phyloP scores from a whole-genome alignment of 2,329 filamentous ascomycete species.

The Pestalotiopsis sp. region DNA sequence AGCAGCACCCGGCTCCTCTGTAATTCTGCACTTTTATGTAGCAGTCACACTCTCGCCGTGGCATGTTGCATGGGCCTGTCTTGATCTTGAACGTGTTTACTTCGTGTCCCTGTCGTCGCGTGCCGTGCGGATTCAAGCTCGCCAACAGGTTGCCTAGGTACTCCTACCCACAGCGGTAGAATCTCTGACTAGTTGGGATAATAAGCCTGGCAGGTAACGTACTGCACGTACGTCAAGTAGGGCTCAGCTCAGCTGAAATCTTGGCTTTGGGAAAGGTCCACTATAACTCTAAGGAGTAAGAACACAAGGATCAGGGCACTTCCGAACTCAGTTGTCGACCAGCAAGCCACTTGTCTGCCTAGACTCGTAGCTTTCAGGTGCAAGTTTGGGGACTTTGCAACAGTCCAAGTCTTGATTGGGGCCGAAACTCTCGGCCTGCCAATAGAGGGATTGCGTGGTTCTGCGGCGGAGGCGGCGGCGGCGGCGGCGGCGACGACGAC shows the following conservation, averaged over 20 bases:
- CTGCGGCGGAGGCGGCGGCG: neutral
- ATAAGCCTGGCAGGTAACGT: neutral
- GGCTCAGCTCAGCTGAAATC: constrained; percentile 3
- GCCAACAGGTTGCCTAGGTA: neutral
- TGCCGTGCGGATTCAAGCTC: neutral
- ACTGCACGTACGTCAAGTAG: neutral
- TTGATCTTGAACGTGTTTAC: neutral
- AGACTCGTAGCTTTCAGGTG: neutral
- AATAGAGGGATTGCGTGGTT: neutral
- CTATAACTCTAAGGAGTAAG: neutral
- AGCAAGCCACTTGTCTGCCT: neutral
- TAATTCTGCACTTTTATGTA: too few species aligned
- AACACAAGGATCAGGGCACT: neutral
- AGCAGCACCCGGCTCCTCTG: neutral
- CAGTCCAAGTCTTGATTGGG: neutral
- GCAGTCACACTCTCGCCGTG: too few species aligned
- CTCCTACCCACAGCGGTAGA: neutral
- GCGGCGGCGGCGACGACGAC: neutral
- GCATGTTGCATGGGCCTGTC: too few species aligned
- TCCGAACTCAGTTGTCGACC: neutral
- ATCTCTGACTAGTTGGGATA: neutral
- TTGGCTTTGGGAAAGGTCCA: neutral
- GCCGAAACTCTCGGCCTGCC: neutral
- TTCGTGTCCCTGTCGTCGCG: neutral
- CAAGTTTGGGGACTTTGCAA: neutral